Evolutionary conservation across 148 eudicot species (phyloP), one percentile per base, ranked within the genome.

Genomic region (Chenopodium album): DNA sequence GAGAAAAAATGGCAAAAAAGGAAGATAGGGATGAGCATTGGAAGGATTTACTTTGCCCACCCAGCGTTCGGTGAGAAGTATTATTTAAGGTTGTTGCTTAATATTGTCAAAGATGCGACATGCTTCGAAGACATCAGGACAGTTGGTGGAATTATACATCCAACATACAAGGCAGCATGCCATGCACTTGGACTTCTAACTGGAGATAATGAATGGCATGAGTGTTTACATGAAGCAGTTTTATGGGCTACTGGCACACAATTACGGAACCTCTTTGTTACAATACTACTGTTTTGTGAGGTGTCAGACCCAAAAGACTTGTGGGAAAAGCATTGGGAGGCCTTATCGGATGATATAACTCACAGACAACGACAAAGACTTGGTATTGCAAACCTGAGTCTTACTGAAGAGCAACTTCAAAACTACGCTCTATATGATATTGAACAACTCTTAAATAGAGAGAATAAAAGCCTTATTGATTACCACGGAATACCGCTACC

Each of bases 171-270:
- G 20, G 81, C 20, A 14, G 60, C 80, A 5, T 78, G 80, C 60
- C n/a, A 66, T 17, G 76, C 48, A 0, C 31, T 7, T 0, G 81
- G 31, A 7, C 44, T 70, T 4, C 32, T 79, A 17, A 62, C 37
- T 17, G 46, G 63, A 4, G 81, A 79, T 41, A 79, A 56, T 26
- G 81, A 79, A 11, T 79, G 81, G 76, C 37, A 79, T 31, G 66
- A 68, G 8, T 66, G 52, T 4, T 20, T 79, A 32, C 7, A 7
- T 19, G 75, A 69, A 9, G 66, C 54, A 9, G 12, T 62, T 16
- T 16, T 20, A 17, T 79, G 81, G 76, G 16, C 48, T 10, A 79
- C 34, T 4, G 75, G 29, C 0, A 3, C 44, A 29, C 66, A 79
- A 59, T 20, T 79, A 62, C 5, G 22, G 31, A 31, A 9, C 29